Conservation (phyloP, 768 basidiomycete genomes). For the Rhodosporidiobolus sp. region DNA sequence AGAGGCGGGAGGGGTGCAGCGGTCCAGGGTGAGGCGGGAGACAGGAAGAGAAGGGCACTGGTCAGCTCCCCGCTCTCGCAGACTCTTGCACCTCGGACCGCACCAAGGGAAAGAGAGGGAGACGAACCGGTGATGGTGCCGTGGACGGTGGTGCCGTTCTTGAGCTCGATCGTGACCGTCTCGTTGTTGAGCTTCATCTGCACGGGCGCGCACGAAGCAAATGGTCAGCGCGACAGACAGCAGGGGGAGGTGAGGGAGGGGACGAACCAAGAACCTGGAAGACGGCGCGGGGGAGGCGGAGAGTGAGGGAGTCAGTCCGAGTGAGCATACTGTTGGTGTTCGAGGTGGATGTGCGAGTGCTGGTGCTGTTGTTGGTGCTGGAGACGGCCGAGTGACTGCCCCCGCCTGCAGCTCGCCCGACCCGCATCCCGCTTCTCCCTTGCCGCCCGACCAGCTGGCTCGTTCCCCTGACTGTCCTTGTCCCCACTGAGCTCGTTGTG, state of each 20-base stretch:
- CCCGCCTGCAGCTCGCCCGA: too few relatives aligned
- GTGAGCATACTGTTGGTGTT: neutral
- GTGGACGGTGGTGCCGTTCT: constrained; percentile 91
- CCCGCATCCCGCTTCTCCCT: too few relatives aligned
- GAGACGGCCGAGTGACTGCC: too few relatives aligned
- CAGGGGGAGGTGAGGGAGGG: neutral
- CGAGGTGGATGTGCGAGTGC: neutral
- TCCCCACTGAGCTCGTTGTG: too few relatives aligned
- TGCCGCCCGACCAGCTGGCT: too few relatives aligned
- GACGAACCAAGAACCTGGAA: constrained; percentile 29
- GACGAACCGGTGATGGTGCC: constrained; percentile 93
- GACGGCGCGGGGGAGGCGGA: neutral
- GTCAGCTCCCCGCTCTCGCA: neutral
- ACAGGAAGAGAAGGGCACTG: neutral
- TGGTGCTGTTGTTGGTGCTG: too few relatives aligned
- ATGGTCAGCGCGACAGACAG: neutral
- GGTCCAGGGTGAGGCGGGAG: neutral
- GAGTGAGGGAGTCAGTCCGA: neutral
- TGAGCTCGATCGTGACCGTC: constrained; percentile 95
- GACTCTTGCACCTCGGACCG: neutral
- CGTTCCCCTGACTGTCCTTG: too few relatives aligned
- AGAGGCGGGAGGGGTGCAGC: neutral
- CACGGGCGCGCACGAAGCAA: too few relatives aligned
- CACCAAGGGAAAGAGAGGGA: neutral
- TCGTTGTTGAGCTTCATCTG: constrained; percentile 99